Percentiles rank a stretch among this genome's conserved stretches.
phyloP scores from a whole-genome alignment of 192 early-diverging fungal species.

The Coemansia sp. region DNA sequence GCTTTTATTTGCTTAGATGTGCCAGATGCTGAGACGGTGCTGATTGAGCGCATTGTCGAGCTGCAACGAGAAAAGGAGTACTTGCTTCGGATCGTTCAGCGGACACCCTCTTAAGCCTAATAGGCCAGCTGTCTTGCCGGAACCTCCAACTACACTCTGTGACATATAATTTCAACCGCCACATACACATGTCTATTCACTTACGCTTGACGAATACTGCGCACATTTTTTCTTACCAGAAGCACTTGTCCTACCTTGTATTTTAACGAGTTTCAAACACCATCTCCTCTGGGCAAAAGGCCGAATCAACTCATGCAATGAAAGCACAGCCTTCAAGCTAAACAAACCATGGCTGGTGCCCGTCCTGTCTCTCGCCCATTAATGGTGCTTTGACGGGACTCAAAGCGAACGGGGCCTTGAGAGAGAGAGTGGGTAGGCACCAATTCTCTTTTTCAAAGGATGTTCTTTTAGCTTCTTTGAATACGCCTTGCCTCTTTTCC shows the following conservation, averaged over 20 bases:
- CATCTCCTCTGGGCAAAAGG: neutral
- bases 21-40: neutral
- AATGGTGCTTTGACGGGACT: no score
- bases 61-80: slow-evolving; percentile 22
- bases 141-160: neutral
- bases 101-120: neutral
- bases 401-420: no score
- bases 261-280: neutral
- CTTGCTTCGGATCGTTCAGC: slow-evolving; percentile 17
- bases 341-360: neutral
- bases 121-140: neutral
- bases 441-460: no score
- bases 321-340: neutral
- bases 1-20: neutral
- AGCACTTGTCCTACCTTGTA: neutral
- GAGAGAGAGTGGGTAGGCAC: no score
- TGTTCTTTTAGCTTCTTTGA: no score
- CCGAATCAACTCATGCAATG: neutral
- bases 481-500: no score
- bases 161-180: neutral
- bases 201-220: neutral
- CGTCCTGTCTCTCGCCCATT: no score
- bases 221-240: neutral
- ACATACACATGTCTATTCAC: neutral
- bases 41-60: slow-evolving; percentile 8